These are phyloP conservation scores for Tulasnella sp. DNA, from an alignment of 768 basidiomycete genomes.

Conservation along the genomic window DNA sequence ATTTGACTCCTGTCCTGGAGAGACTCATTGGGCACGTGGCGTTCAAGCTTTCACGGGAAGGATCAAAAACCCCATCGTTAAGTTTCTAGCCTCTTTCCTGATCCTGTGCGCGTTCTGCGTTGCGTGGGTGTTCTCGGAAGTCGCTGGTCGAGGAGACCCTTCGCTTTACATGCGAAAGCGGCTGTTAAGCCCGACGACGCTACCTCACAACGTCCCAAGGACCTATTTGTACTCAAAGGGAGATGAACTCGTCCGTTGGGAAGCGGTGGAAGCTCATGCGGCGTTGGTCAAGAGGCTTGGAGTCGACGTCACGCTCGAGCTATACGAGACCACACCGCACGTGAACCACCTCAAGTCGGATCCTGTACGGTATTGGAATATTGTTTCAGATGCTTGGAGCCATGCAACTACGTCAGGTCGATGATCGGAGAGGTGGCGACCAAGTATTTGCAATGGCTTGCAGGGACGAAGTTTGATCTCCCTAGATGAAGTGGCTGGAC, in stretches of 20 bases:
- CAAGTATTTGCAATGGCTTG: neutral
- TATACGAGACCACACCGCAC: slow-evolving; percentile 31
- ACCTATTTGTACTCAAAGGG: slow-evolving; percentile 33
- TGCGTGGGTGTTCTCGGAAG: no score
- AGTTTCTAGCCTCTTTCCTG: neutral
- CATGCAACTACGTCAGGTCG: neutral
- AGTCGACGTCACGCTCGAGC: slow-evolving; percentile 24
- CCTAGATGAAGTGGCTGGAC: neutral
- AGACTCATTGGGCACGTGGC: slow-evolving; percentile 3
- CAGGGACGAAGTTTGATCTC: neutral
- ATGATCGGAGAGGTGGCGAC: neutral
- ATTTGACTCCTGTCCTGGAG: slow-evolving; percentile 35
- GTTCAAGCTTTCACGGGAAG: slow-evolving; percentile 31
- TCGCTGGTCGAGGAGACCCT: neutral
- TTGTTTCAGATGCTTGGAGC: slow-evolving; percentile 29
- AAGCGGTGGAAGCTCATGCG: slow-evolving; percentile 33
- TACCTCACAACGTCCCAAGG: slow-evolving; percentile 27
- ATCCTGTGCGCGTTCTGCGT: neutral
- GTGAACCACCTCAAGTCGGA: slow-evolving; percentile 32
- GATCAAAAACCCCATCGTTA: slow-evolving; percentile 24
- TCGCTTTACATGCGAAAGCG: slow-evolving; percentile 22
- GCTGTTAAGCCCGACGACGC: slow-evolving; percentile 27
- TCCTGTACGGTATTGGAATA: slow-evolving; percentile 32
- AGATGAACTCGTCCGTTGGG: slow-evolving; percentile 31
- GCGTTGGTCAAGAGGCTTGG: slow-evolving; percentile 2